phyloP scores from a whole-genome alignment of 2,329 filamentous ascomycete species.

The Claviceps monticola region DNA sequence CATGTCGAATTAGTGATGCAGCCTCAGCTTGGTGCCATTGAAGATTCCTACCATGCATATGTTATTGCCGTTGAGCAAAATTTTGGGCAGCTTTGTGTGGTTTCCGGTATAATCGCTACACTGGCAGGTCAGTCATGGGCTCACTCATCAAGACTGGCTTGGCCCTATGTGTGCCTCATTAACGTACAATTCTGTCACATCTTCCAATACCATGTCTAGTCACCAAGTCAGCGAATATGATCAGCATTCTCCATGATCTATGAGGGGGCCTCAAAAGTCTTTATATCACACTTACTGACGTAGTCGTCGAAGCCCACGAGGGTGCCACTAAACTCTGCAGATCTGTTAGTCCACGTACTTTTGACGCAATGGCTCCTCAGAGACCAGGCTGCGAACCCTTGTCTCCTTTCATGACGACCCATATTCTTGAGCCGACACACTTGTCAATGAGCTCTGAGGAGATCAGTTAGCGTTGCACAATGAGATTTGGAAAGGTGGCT shows the following conservation, averaged over 20 bases:
- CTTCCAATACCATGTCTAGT: constrained; percentile 92
- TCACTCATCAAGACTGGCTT: not conserved
- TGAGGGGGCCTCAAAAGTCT: not conserved
- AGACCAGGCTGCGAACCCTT: constrained; percentile 49
- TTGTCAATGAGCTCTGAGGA: constrained; percentile 88
- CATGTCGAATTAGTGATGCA: not conserved
- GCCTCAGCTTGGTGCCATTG: not conserved
- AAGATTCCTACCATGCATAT: constrained; percentile 81
- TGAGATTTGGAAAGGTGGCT: not conserved
- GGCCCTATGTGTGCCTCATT: not conserved
- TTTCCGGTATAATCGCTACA: constrained; percentile 77
- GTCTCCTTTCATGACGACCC: constrained; percentile 99
- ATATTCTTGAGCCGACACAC: constrained; percentile 93
- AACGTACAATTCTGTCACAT: constrained; percentile 87
- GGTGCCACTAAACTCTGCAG: constrained; percentile 82
- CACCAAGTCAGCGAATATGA: not conserved
- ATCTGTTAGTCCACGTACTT: not conserved
- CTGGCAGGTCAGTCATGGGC: constrained; percentile 5
- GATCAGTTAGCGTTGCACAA: not conserved
- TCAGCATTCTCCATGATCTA: not conserved
- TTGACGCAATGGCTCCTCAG: no score
- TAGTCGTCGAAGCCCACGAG: constrained; percentile 97
- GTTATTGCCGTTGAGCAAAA: constrained; percentile 93
- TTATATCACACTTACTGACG: constrained; percentile 64
- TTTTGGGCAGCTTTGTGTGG: constrained; percentile 83